These are phyloP conservation scores for Tolypocladium inflatum DNA, from an alignment of 2,329 filamentous ascomycete species.

Conservation along the genomic window DNA sequence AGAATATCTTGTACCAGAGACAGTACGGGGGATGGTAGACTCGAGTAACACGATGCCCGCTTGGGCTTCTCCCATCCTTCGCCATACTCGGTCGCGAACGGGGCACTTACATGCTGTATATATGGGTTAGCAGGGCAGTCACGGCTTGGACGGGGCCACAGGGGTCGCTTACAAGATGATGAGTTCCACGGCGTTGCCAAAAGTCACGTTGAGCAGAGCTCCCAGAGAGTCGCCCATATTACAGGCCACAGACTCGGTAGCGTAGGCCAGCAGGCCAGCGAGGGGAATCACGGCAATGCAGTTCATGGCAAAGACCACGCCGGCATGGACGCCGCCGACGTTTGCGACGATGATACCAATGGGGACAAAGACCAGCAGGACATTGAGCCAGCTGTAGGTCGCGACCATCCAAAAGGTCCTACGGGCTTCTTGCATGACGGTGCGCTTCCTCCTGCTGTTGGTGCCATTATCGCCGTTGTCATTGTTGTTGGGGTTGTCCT, in stretches of 20 bases:
- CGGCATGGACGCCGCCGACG: conserved; percentile 42
- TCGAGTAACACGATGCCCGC: background rate
- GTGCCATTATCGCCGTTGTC: conserved; percentile 18
- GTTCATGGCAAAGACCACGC: conserved; percentile 63
- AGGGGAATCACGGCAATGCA: conserved; percentile 67
- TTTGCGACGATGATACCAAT: conserved; percentile 60
- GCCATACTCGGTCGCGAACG: background rate
- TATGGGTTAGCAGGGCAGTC: background rate
- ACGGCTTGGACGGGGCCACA: background rate
- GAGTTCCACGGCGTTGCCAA: conserved; percentile 70
- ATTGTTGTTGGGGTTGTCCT: conserved; percentile 10
- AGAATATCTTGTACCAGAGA: background rate
- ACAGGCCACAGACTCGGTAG: conserved; percentile 65
- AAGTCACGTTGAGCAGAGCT: conserved; percentile 66
- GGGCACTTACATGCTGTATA: conserved; percentile 42
- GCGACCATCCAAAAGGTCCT: conserved; percentile 46
- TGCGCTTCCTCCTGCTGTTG: conserved; percentile 23
- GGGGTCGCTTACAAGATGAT: conserved; percentile 55
- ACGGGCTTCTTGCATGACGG: conserved; percentile 39
- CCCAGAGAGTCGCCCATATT: conserved; percentile 65
- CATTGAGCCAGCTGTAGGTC: conserved; percentile 68
- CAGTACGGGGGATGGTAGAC: too few species aligned
- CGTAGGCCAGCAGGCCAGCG: conserved; percentile 61
- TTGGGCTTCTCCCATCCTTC: background rate
- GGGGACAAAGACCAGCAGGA: conserved; percentile 69